Percentiles rank a stretch among this genome's conserved stretches.
These are phyloP conservation scores for Cicer chorassanicum DNA, from an alignment of 306 rosid genomes.

Conservation along the genomic window DNA sequence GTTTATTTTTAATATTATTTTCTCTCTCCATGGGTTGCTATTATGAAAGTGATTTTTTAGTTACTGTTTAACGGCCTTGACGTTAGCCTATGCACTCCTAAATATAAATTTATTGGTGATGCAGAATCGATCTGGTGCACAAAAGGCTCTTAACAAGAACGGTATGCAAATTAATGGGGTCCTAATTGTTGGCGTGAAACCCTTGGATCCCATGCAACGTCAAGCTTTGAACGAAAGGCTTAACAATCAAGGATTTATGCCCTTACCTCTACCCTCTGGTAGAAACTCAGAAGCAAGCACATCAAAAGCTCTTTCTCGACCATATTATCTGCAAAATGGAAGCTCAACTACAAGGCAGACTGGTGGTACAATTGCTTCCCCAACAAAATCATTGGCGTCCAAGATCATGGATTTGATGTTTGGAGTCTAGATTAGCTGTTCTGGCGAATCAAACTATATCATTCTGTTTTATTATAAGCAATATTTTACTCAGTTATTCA, in stretches of 20 bases:
- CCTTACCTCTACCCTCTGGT: conserved; percentile 64
- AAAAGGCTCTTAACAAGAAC: conserved; percentile 86
- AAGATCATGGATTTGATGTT: conserved; percentile 95
- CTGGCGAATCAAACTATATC: conserved; percentile 34
- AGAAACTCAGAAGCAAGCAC: conserved; percentile 61
- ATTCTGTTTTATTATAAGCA: conserved; percentile 43
- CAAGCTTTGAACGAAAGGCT: conserved; percentile 74
- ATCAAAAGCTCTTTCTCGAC: conserved; percentile 53
- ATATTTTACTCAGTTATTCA: conserved; percentile 39
- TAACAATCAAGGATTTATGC: conserved; percentile 76
- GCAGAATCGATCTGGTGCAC: conserved; percentile 91
- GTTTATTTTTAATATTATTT: neutral
- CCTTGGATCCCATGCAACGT: conserved; percentile 91
- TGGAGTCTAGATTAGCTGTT: conserved; percentile 69
- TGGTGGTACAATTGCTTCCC: conserved; percentile 92
- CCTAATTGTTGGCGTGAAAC: conserved; percentile 89
- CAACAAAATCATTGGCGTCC: conserved; percentile 83
- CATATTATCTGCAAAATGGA: conserved; percentile 82
- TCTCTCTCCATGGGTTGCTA: neutral
- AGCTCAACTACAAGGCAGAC: conserved; percentile 61
- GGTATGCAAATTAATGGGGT: conserved; percentile 92
- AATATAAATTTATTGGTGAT: conserved; percentile 42
- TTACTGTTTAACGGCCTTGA: conserved; percentile 5
- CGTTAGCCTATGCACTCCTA: conserved; percentile 9
- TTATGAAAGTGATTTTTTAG: neutral